These are phyloP conservation scores for Schizothecium vesticola DNA, from an alignment of 495 filamentous ascomycete genomes.

Conservation along the genomic window DNA sequence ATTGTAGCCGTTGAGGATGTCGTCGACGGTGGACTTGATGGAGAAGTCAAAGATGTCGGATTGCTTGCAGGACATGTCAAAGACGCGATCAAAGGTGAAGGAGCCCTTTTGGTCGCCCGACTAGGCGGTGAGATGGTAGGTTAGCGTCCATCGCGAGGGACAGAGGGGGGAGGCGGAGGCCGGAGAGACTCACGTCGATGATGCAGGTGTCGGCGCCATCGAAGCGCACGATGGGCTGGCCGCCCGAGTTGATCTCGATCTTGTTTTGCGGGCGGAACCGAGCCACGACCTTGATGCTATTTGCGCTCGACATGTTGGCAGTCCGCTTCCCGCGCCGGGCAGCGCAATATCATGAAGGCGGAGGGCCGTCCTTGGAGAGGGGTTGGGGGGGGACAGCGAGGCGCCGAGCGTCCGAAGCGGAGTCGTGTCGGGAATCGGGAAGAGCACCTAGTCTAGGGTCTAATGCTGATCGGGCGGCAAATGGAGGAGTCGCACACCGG, in stretches of 20 bases:
- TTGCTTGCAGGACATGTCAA: constrained; percentile 85
- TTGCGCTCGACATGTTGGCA: constrained; percentile 46
- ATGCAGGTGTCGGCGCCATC: constrained; percentile 83
- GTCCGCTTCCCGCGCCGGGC: constrained; percentile 32
- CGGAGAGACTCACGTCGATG: constrained; percentile 65
- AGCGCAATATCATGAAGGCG: constrained; percentile 32
- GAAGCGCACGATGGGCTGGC: constrained; percentile 85
- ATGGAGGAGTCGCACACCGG: not conserved
- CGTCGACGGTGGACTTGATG: constrained; percentile 91
- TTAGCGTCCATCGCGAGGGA: not conserved
- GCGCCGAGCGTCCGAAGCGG: not conserved
- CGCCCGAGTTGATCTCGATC: constrained; percentile 80
- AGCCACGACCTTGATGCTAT: constrained; percentile 78
- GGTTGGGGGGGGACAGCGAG: constrained; percentile 1
- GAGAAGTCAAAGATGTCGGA: constrained; percentile 95
- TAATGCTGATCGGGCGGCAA: not conserved
- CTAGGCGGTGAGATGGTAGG: constrained; percentile 36
- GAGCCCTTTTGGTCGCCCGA: constrained; percentile 74
- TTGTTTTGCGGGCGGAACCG: constrained; percentile 97
- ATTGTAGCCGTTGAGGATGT: constrained; percentile 98
- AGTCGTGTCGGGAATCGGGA: not conserved
- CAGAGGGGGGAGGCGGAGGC: no score
- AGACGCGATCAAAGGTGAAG: constrained; percentile 97
- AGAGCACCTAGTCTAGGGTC: not conserved
- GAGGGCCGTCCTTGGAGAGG: constrained; percentile 1